phyloP scores from a whole-genome alignment of 345 rosid species.

The Citrus trifoliata region DNA sequence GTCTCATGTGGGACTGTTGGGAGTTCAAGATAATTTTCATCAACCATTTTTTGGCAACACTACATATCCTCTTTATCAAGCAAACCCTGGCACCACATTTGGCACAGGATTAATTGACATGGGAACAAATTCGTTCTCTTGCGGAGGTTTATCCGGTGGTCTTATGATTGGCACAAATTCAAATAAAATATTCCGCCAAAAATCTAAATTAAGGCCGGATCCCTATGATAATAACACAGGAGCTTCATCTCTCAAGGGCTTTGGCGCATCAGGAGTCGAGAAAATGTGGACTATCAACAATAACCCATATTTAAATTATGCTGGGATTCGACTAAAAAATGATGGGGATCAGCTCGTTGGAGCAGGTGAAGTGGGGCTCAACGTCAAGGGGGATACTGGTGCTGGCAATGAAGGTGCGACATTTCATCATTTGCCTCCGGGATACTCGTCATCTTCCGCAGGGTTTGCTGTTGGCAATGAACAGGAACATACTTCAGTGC shows the following conservation, averaged over 20 bases:
- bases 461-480: not conserved
- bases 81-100: not conserved
- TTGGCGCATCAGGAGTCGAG: not conserved
- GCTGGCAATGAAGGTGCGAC: not conserved
- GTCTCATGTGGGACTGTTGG: not conserved
- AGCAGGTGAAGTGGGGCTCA: not conserved
- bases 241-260: not conserved
- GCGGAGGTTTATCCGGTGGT: not conserved
- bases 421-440: not conserved
- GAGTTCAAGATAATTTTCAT: slow-evolving; percentile 4
- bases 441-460: slow-evolving; percentile 2
- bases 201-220: slow-evolving; percentile 1
- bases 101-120: not conserved
- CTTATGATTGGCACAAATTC: not conserved
- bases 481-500: slow-evolving; percentile 1
- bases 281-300: not conserved
- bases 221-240: not conserved
- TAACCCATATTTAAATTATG: not conserved
- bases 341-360: slow-evolving; percentile 8
- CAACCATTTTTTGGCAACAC: not conserved
- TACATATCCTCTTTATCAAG: not conserved
- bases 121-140: not conserved
- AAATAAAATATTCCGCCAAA: slow-evolving; percentile 9
- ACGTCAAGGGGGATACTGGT: not conserved
- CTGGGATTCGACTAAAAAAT: slow-evolving; percentile 10